These are phyloP conservation scores for Penicillium argentinense DNA, from an alignment of 495 filamentous ascomycete genomes.

Conservation along the genomic window DNA sequence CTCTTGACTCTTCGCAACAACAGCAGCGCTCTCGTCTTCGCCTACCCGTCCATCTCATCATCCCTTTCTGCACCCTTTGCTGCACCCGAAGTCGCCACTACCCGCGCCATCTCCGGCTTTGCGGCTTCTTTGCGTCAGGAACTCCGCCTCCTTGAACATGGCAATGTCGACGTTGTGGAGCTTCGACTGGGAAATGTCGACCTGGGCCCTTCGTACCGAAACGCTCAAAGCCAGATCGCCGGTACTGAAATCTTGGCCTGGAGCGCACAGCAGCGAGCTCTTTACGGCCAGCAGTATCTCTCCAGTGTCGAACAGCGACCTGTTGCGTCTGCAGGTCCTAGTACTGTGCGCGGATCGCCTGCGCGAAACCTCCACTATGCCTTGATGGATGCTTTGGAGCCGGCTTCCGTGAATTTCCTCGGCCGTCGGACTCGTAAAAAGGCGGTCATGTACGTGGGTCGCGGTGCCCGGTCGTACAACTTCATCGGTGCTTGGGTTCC, in stretches of 20 bases:
- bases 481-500: constrained; percentile 85
- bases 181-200: constrained; percentile 89
- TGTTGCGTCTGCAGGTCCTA: constrained; percentile 42
- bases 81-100: constrained; percentile 74
- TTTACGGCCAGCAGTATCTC: constrained; percentile 44
- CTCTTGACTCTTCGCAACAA: constrained; percentile 59
- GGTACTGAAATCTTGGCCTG: constrained; percentile 65
- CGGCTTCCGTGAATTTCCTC: constrained; percentile 35
- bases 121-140: constrained; percentile 73
- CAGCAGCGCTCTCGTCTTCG: constrained; percentile 66
- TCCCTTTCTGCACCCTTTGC: constrained; percentile 82
- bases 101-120: constrained; percentile 78
- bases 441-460: constrained; percentile 69
- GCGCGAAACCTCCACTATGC: constrained; percentile 76
- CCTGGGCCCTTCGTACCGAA: constrained; percentile 45
- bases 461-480: constrained; percentile 80
- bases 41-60: constrained; percentile 82
- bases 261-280: constrained; percentile 53
- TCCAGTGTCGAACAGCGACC: constrained; percentile 46
- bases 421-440: constrained; percentile 40
- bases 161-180: constrained; percentile 72
- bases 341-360: constrained; percentile 58
- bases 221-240: constrained; percentile 41
- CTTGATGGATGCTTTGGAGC: constrained; percentile 81
- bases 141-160: constrained; percentile 49